Evolutionary conservation across 352 stramenopile species (phyloP), one percentile per base, ranked within the genome.

Genomic region (Pythium apleroticum): DNA sequence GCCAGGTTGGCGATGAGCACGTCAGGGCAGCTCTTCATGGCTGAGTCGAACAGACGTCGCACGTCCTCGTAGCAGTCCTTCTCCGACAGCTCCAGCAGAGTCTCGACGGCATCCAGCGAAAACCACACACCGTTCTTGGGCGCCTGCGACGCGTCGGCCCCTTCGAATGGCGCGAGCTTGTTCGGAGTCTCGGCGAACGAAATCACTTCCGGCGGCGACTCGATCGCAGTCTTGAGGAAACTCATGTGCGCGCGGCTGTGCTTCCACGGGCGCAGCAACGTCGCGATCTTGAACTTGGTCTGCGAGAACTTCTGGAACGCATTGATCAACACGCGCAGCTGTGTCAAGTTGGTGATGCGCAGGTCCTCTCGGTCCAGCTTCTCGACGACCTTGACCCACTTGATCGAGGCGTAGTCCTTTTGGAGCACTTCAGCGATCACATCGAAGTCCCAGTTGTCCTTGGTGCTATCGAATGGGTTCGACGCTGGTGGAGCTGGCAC

Each of bases 111-210:
- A 64, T 96, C 85, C 4, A 96, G 61, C 20, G 87, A 96, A 35
- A 96, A 96, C 87, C 87, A 96, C 17, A 93, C 82, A 30, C 85
- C 87, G 60, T 96, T 96, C 65, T 93, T 89, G 0, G 87, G 87
- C 8, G 90, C 87, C 12, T 82, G 84, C 39, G 87, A 92, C 7
- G 85, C 87, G 54, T 96, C 85, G n/a, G 85, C 87, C 17, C 87
- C 87, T 78, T 96, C 87, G 60, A 96, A 96, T 10, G 85, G 85
- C 5, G 81, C 80, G 20, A 96, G 72, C 63, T 94, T 94, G 61
- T 86, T 82, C 20, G 86, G 78, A 8, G 84, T 93, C 27, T 96
- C 85, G 6, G 77, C 68, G 57, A 96, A 96, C 52, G 77, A 91
- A 6, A 96, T 59, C 33, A 94, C 85, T 48, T 96, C 85, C 6